A percentile compares a stretch with the other conserved stretches of the same genome.
Evolutionary conservation across 2,329 filamentous ascomycete species (phyloP).

Genomic region (Aureobasidium lini): DNA sequence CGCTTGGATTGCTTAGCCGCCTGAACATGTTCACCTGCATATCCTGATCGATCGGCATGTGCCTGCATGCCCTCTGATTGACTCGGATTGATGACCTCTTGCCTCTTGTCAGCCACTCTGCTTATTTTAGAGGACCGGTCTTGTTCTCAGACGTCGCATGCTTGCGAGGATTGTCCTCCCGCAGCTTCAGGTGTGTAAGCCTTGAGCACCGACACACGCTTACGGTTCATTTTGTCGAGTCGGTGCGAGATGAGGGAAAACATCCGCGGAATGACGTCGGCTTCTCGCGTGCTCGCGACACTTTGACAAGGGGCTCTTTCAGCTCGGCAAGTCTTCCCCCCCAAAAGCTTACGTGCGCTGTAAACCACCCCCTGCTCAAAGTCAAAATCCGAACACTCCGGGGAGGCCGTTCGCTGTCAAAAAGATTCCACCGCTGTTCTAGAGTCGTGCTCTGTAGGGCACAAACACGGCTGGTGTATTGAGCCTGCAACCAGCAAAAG

Average conservation of each 20-base stretch:
- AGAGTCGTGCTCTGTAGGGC: neutral
- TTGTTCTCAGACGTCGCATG: neutral
- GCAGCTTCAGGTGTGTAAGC: neutral
- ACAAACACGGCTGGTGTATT: neutral
- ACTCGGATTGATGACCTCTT: neutral
- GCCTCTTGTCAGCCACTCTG: neutral
- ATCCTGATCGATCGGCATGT: conserved; percentile 6
- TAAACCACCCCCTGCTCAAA: neutral
- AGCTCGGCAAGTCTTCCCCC: neutral
- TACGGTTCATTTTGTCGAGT: neutral
- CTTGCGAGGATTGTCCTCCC: neutral
- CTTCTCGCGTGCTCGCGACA: neutral
- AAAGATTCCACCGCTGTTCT: neutral
- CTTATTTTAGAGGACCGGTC: neutral
- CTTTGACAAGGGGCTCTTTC: neutral
- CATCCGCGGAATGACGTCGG: conserved; percentile 1
- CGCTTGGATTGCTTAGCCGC: conserved; percentile 7
- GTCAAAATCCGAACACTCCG: neutral
- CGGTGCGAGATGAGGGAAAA: conserved; percentile 5
- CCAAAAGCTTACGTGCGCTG: neutral
- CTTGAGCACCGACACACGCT: neutral
- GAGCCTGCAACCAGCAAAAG: neutral
- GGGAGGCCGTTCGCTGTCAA: conserved; percentile 1
- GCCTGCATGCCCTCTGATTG: neutral
- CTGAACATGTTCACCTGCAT: conserved; percentile 9